Base-by-base conservation (phyloP, 179 eudicot genomes). In the Vitellaria paradoxa region DNA sequence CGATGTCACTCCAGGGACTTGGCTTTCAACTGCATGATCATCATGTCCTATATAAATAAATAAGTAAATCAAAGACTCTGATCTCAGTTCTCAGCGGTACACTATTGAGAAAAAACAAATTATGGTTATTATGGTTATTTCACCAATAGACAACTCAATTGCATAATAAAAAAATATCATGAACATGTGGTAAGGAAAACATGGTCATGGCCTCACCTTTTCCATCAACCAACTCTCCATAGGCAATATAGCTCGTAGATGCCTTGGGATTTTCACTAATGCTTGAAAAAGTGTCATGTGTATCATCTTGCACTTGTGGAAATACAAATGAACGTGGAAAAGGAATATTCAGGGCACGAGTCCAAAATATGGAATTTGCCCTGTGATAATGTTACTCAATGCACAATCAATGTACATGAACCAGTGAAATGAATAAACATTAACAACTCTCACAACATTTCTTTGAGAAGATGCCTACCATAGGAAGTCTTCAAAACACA, bases 331-430 rank as follows among this genome's bases (percentile, higher is more conserved):
- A 81, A 24, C 79, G 85, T 45, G 97, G 97, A 79, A 93, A 77
- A 76, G 97, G 97, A 80, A 95, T 95, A 84, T 85, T 95, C 86
- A 91, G 75, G 76, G 97, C 99, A 76, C 99, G 97, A 79, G 95
- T 89, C 99, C 99, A 95, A 72, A 95, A 95, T 76, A 95, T 90
- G 72, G 97, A 91, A 85, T 93, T 95, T 77, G 99, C 99, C 99
- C 99, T 95, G 85, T 45, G 42, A 77, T 24, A 20, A 71, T 68
- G 59, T 26, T 0, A 68, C 52, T 42, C 68, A 70, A 52, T 47
- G 68, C 59, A 73, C 30, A 76, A 76, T 24, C 71, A 72, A 8
- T 59, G 74, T 23, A 65, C 12, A 73, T 70, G 52, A 18, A 59
- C 14, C 55, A 56, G 64, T 52, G 65, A 65, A 37, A 2, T 71